phyloP scores from a whole-genome alignment of 2,329 filamentous ascomycete species.

The Aspergillus chevalieri region DNA sequence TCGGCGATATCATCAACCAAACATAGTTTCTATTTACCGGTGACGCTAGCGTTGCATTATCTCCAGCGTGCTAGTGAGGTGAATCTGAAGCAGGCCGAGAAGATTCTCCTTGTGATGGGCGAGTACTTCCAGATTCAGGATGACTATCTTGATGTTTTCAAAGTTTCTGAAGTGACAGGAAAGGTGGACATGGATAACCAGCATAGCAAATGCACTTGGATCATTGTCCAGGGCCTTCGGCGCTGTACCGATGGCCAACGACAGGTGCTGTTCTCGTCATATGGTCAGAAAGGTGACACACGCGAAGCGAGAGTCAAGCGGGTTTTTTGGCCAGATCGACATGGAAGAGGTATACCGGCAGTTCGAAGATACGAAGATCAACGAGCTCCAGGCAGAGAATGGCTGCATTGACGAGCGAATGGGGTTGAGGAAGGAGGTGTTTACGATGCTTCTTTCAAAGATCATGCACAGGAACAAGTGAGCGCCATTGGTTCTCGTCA shows the following conservation, averaged over 20 bases:
- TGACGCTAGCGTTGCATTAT: slow-evolving; percentile 77
- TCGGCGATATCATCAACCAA: slow-evolving; percentile 9
- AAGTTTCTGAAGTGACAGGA: slow-evolving; percentile 44
- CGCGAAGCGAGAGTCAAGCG: neutral
- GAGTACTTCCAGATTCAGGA: slow-evolving; percentile 1
- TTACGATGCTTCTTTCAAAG: neutral
- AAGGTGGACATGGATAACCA: slow-evolving; percentile 1
- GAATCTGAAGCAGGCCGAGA: slow-evolving; percentile 77
- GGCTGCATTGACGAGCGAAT: neutral
- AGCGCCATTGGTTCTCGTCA: neutral
- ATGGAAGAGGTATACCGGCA: neutral
- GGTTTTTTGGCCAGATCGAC: neutral
- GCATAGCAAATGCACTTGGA: neutral
- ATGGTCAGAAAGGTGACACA: neutral
- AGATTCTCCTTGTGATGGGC: neutral
- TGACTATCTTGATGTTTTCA: slow-evolving; percentile 1
- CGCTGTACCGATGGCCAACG: neutral
- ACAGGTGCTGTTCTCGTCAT: neutral
- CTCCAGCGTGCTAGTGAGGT: slow-evolving; percentile 71
- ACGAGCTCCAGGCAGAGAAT: neutral
- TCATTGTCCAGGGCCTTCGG: neutral
- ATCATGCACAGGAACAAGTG: neutral
- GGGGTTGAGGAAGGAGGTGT: neutral
- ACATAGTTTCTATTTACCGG: slow-evolving; percentile 92
- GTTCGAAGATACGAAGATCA: neutral